Conservation (phyloP, 805 yeast genomes). For the Tetrapisispora taiwanensis region DNA sequence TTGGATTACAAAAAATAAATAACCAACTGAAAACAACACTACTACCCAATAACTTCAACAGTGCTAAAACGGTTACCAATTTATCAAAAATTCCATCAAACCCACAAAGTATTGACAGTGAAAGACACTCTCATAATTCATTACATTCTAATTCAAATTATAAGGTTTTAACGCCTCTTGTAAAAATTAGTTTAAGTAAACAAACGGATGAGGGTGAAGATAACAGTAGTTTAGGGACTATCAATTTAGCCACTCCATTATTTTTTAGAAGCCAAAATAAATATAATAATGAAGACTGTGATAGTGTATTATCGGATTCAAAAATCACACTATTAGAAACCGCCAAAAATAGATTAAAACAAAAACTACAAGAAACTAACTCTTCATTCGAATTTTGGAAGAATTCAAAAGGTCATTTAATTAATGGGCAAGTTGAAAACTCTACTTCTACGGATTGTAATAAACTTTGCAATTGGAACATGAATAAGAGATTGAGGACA, state of each 20-base stretch:
- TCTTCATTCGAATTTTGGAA: not conserved
- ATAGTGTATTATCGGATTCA: not conserved
- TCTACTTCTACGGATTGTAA: too few relatives aligned
- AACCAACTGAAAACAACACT: not conserved
- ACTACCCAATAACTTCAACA: not conserved
- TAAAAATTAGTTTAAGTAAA: not conserved
- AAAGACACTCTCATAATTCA: not conserved
- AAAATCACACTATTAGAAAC: not conserved
- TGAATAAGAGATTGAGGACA: not conserved
- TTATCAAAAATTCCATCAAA: not conserved
- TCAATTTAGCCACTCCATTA: not conserved
- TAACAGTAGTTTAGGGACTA: not conserved
- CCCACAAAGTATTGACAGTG: not conserved
- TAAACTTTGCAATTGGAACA: not conserved
- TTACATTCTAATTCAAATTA: not conserved
- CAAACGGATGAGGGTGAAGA: not conserved
- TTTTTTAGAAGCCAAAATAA: not conserved
- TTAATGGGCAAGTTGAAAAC: not conserved
- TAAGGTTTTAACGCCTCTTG: slow-evolving; percentile 2
- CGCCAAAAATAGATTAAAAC: not conserved
- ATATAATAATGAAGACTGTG: not conserved
- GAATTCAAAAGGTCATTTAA: not conserved
- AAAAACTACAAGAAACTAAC: not conserved
- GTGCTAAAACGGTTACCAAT: not conserved
- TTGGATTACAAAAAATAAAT: not conserved